Evolutionary conservation across 495 filamentous ascomycete species (phyloP).

Genomic region (Neurospora sp.): DNA sequence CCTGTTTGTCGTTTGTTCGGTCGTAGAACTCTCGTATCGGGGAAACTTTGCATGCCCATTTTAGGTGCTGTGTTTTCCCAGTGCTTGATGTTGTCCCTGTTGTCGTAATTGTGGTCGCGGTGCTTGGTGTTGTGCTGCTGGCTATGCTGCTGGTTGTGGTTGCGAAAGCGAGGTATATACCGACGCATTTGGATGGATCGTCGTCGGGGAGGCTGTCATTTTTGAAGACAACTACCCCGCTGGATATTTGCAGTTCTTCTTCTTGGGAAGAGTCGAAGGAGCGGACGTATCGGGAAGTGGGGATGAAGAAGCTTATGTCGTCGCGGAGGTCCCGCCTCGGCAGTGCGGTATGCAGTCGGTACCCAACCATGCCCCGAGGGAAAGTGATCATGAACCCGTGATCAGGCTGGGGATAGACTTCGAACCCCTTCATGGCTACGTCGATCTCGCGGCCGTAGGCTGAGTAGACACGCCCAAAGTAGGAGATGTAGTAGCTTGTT

Average conservation of each 20-base stretch:
- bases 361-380: slow-evolving; percentile 11
- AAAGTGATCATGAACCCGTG: slow-evolving; percentile 16
- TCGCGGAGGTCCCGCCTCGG: slow-evolving; percentile 2
- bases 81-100: neutral
- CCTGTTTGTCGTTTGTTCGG: neutral
- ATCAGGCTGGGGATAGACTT: neutral
- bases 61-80: neutral
- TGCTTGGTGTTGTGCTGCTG: neutral
- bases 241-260: neutral
- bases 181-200: neutral
- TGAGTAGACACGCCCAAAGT: slow-evolving; percentile 16
- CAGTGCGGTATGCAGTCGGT: slow-evolving; percentile 3
- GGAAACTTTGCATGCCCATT: neutral
- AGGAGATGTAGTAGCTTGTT: slow-evolving; percentile 11
- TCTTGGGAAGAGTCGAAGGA: neutral
- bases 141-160: neutral
- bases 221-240: neutral
- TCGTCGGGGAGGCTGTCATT: neutral
- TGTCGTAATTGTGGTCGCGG: neutral
- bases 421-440: slow-evolving; percentile 14
- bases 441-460: slow-evolving; percentile 17
- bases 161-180: neutral
- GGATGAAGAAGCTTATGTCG: slow-evolving; percentile 15
- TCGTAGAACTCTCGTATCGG: neutral
- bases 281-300: neutral